Percentiles rank a stretch among this genome's conserved stretches.
These are phyloP conservation scores for Puccinia polysora DNA, from an alignment of 1,284 basidiomycete genomes.

Conservation along the genomic window DNA sequence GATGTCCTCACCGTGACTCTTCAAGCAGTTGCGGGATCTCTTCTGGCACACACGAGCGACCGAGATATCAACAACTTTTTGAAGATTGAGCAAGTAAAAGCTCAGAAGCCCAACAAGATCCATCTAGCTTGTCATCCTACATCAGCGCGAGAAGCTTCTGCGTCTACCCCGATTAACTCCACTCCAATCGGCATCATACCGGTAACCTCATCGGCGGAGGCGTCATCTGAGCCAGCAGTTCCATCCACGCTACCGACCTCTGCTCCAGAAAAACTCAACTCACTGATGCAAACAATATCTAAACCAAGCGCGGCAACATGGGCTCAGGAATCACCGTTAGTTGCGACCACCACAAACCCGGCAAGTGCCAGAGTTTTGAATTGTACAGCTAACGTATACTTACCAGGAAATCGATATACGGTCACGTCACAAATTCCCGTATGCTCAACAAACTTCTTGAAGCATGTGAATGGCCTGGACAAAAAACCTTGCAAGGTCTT, in stretches of 20 bases:
- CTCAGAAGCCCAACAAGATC: background rate
- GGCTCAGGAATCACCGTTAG: background rate
- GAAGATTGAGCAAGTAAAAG: conserved; percentile 12
- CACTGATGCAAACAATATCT: background rate
- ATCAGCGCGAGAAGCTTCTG: background rate
- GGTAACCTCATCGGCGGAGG: too few species aligned
- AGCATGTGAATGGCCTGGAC: background rate
- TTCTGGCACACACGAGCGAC: background rate
- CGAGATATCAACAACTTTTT: conserved; percentile 11
- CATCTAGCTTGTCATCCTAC: background rate
- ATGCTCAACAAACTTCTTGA: background rate
- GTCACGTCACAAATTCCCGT: background rate
- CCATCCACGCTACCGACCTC: background rate
- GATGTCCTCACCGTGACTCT: background rate
- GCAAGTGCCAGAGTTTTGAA: background rate
- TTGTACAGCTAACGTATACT: background rate
- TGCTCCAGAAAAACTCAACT: background rate
- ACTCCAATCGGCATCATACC: too few species aligned
- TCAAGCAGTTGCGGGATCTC: conserved; percentile 3
- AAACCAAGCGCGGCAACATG: background rate
- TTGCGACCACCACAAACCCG: background rate
- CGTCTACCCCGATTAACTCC: background rate
- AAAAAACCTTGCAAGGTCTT: conserved; percentile 2
- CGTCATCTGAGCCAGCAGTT: background rate
- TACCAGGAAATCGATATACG: conserved; percentile 8